Percentiles rank a stretch among this genome's conserved stretches.
These are phyloP conservation scores for Plenodomus lindquistii DNA, from an alignment of 2,329 filamentous ascomycete species.

Conservation along the genomic window DNA sequence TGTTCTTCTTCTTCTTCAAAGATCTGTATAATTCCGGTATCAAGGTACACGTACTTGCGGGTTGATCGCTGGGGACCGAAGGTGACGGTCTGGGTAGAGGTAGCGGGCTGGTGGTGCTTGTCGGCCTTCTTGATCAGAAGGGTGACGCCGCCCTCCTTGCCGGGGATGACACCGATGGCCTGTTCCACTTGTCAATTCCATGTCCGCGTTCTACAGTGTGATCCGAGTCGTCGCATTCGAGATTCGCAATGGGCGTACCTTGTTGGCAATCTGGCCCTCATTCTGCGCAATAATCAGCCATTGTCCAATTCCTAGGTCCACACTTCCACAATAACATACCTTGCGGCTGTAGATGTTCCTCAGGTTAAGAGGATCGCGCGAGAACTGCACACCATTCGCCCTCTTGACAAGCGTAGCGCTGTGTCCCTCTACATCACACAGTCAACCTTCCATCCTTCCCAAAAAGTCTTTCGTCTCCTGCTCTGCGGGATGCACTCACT, in stretches of 20 bases:
- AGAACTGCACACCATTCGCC: conserved; percentile 85
- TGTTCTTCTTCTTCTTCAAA: background rate
- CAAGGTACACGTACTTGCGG: conserved; percentile 69
- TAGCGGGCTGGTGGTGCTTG: conserved; percentile 72
- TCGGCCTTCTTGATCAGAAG: conserved; percentile 83
- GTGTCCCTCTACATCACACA: conserved; percentile 67
- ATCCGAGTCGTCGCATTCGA: conserved; percentile 6
- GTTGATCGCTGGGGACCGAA: conserved; percentile 73
- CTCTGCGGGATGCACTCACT: conserved; percentile 66
- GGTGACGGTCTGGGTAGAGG: conserved; percentile 65
- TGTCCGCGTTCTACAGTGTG: background rate
- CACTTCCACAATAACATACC: conserved; percentile 55
- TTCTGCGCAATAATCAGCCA: conserved; percentile 60
- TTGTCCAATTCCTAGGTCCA: background rate
- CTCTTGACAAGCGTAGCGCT: conserved; percentile 94
- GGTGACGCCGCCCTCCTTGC: conserved; percentile 77
- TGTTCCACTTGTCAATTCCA: conserved; percentile 40
- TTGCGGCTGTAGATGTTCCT: conserved; percentile 90
- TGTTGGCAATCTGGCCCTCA: conserved; percentile 89
- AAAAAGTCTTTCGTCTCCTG: background rate
- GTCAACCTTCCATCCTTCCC: conserved; percentile 16
- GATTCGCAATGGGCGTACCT: conserved; percentile 62
- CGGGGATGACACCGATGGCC: conserved; percentile 80
- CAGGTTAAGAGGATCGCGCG: conserved; percentile 91
- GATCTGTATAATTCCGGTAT: background rate